Conservation (phyloP, 169 alveolate species). For the Plasmodium sp. region DNA sequence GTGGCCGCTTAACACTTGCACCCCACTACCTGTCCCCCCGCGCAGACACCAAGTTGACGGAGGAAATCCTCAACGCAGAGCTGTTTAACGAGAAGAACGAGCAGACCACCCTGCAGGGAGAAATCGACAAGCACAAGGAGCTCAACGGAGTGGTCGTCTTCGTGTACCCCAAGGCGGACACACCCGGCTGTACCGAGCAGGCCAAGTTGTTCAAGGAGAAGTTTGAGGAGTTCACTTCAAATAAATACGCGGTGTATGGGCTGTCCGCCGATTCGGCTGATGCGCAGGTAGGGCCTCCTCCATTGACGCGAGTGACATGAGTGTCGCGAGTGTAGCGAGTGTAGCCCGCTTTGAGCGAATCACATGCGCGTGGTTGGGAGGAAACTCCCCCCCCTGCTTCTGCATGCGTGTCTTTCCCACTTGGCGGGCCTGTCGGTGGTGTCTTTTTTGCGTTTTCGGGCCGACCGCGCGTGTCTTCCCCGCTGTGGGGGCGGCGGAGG, state of each 20-base stretch:
- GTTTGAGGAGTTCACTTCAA: conserved; percentile 38
- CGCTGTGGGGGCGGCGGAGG: background rate
- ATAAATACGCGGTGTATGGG: conserved; percentile 77
- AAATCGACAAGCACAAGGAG: conserved; percentile 70
- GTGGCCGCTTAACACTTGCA: background rate
- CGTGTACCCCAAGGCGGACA: conserved; percentile 81
- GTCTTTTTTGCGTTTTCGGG: background rate
- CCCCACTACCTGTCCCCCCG: background rate
- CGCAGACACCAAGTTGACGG: conserved; percentile 74
- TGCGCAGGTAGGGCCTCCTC: conserved; percentile 13
- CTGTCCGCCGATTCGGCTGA: conserved; percentile 79
- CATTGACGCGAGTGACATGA: too few relatives aligned
- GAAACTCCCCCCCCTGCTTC: too few relatives aligned
- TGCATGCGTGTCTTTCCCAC: background rate
- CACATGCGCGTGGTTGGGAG: background rate
- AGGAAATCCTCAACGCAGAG: conserved; percentile 64
- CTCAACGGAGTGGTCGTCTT: conserved; percentile 82
- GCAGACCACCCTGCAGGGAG: conserved; percentile 63
- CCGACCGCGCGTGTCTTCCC: background rate
- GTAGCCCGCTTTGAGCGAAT: background rate
- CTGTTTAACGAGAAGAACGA: conserved; percentile 72
- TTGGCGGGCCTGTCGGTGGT: background rate
- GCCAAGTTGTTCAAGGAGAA: conserved; percentile 78
- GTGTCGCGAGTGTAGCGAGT: background rate
- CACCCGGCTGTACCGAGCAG: conserved; percentile 85